Conservation (phyloP, 176 grass and related monocot species). For the Areca catechu region DNA sequence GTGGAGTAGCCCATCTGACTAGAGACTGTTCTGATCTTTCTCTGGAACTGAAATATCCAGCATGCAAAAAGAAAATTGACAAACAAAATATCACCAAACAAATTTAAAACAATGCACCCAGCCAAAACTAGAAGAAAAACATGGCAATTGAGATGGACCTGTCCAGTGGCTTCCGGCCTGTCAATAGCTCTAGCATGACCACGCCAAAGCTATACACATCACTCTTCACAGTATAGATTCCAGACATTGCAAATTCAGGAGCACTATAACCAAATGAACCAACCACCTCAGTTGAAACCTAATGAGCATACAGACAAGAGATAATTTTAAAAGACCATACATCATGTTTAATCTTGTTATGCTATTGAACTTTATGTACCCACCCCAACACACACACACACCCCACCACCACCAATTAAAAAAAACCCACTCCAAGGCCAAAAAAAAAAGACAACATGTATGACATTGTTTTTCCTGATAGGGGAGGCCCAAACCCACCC, state of each 20-base stretch:
- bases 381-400: too few relatives aligned
- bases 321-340: not conserved
- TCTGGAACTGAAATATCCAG: slow-evolving; percentile 32
- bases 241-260: slow-evolving; percentile 48
- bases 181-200: slow-evolving; percentile 82
- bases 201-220: slow-evolving; percentile 97
- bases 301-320: slow-evolving; percentile 11
- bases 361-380: too few relatives aligned
- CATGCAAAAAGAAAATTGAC: too few relatives aligned
- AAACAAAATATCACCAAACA: too few relatives aligned
- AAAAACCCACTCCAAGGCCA: too few relatives aligned
- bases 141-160: slow-evolving; percentile 26
- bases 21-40: slow-evolving; percentile 57
- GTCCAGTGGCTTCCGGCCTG: slow-evolving; percentile 84
- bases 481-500: too few relatives aligned
- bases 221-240: slow-evolving; percentile 49
- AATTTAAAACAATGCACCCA: too few relatives aligned
- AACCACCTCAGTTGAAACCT: slow-evolving; percentile 48
- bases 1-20: slow-evolving; percentile 65
- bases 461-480: too few relatives aligned
- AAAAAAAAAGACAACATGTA: too few relatives aligned
- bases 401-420: too few relatives aligned
- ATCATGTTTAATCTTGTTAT: too few relatives aligned
- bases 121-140: not conserved
- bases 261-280: slow-evolving; percentile 69